Evolutionary conservation across 2,329 filamentous ascomycete species (phyloP).

Genomic region (Leptodontidium sp.): DNA sequence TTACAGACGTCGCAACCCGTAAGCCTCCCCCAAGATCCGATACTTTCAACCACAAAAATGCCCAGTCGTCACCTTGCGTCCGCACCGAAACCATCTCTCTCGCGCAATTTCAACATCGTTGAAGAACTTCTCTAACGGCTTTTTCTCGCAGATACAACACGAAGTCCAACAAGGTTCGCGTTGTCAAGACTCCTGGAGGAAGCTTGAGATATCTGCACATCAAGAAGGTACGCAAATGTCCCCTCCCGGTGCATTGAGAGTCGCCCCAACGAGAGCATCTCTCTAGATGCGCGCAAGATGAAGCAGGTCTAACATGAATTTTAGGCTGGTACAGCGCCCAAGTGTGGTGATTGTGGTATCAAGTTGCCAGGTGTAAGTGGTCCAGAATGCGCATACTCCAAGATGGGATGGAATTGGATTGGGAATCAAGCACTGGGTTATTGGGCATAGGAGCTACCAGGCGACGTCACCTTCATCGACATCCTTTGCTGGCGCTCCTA

Average conservation of each 20-base stretch:
- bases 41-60: not conserved
- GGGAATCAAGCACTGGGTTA: not conserved
- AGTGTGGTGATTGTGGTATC: slow-evolving; percentile 98
- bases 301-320: slow-evolving; percentile 1
- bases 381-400: slow-evolving; percentile 16
- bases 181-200: slow-evolving; percentile 96
- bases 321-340: slow-evolving; percentile 86
- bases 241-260: not conserved
- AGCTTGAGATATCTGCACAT: slow-evolving; percentile 96
- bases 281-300: not conserved
- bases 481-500: not conserved
- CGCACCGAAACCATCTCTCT: not conserved
- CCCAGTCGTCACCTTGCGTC: no score
- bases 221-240: slow-evolving; percentile 73
- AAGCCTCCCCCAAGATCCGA: slow-evolving; percentile 50
- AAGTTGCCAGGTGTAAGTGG: slow-evolving; percentile 96
- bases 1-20: slow-evolving; percentile 77
- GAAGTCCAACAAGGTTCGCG: slow-evolving; percentile 93
- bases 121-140: slow-evolving; percentile 11
- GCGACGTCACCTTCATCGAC: not conserved
- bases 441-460: not conserved
- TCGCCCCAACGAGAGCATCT: not conserved
- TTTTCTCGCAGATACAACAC: slow-evolving; percentile 87
- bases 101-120: not conserved
- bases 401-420: not conserved